Conservation (phyloP, 1,139 yeast species). For the Geotrichum carabidarum region DNA sequence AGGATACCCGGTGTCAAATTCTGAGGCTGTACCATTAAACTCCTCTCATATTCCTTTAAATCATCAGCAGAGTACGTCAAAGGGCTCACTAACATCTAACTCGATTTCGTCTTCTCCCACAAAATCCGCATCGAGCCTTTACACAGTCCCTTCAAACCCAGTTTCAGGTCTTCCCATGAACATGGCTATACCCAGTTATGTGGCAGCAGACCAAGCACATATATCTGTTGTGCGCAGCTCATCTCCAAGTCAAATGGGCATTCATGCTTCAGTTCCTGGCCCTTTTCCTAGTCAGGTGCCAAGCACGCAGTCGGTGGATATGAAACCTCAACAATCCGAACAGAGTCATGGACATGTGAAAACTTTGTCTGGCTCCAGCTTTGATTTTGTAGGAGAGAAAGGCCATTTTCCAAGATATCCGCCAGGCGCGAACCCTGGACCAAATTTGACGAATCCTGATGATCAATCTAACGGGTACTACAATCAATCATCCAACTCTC, state of each 20-base stretch:
- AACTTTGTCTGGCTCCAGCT: slow-evolving; percentile 2
- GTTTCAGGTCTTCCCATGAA: background rate
- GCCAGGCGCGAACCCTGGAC: background rate
- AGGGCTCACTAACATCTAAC: slow-evolving; percentile 4
- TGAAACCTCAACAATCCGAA: background rate
- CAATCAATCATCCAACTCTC: background rate
- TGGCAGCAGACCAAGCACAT: too few relatives aligned
- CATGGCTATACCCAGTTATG: too few relatives aligned
- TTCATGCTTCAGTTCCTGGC: too few relatives aligned
- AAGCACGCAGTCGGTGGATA: too few relatives aligned
- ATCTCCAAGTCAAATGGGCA: too few relatives aligned
- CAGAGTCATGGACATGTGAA: background rate
- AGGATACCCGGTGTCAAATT: background rate
- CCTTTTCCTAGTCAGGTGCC: too few relatives aligned
- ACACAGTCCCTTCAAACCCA: slow-evolving; percentile 6
- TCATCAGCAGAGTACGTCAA: slow-evolving; percentile 1
- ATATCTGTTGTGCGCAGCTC: too few relatives aligned
- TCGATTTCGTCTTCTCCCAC: slow-evolving; percentile 9
- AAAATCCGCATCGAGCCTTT: slow-evolving; percentile 1
- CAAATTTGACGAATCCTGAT: slow-evolving; percentile 3
- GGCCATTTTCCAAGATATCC: background rate
- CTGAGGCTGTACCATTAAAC: background rate
- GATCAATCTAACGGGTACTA: slow-evolving; percentile 3
- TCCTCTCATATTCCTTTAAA: background rate
- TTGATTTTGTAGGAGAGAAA: slow-evolving; percentile 7